Base-by-base conservation (phyloP, 2,329 filamentous ascomycete species). In the Fusarium begoniae region DNA sequence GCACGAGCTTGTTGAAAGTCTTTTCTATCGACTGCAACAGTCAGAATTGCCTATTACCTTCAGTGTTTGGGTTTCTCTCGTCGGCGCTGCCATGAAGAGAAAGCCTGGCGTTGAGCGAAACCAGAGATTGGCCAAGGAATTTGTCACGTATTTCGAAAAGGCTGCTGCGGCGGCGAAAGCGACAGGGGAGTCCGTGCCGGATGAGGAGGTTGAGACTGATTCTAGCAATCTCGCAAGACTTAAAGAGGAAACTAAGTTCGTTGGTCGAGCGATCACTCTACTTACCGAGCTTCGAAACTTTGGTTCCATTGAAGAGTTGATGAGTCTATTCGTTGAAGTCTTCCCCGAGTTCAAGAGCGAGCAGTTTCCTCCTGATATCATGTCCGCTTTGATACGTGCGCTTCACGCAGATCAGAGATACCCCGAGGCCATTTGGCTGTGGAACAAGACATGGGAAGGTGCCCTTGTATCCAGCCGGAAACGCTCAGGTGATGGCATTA, bases 311-410 rank as follows among this genome's bases (percentile, higher is more conserved):
- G 82, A 87, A 69, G 83, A 89, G 62, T 82, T 94, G 11, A 86
- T 91, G 73, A 83, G 87, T 37, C 79, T 88, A 55, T 93, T 90
- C 75, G 81, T 82, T 37, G 80, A 81, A 51, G 76, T 84, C 26
- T 82, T 86, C 35, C 82, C 83, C 2, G 69, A 82, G 24, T 76
- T 79, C 40, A 73, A 81, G 48, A 68, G 70, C 50, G 79, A 83
- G 15, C 70, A 81, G 3, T 82, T 88, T 22, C 89, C 91, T 0
- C 81, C 90, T 6, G 80, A 84, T 22, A 82, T 95, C 62, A 82
- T 93, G 28, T 86, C 87, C 56, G 87, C 91, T 14, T 82, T 96
- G 66, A 95, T 98, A 92, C 84, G 87, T 28, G 87, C 90, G 2
- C 88, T 93, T 77, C 83, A 90, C 48, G 84, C 86, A 58, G 87